Base-by-base conservation (phyloP, 2,329 filamentous ascomycete species). In the Cercospora sp. region DNA sequence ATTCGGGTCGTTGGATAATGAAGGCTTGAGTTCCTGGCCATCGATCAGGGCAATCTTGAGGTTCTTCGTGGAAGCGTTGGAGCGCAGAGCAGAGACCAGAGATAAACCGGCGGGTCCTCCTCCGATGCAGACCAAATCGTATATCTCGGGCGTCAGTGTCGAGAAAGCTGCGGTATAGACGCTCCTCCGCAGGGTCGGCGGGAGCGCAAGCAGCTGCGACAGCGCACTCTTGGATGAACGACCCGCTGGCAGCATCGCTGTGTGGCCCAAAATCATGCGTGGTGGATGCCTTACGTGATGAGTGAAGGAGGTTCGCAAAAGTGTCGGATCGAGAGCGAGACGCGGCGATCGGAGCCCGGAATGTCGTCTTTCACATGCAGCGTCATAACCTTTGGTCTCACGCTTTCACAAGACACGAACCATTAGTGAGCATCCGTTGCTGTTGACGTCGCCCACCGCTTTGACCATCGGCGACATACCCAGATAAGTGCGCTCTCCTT, bases 21-120 rank as follows among this genome's bases (percentile, higher is more conserved):
- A 85, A 75, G 90, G 91, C 73, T 85, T 82, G 37, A 99, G 87
- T 77, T 96, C 90, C 81, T 97, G 94, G 40, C 90, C 90, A 83
- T 99, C 95, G 75, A 99, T 87, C 68, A 99, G 88, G 69, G 94
- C 95, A 53, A 97, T 87, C 75, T 90, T 91, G 28, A 99, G 88
- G 70, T 88, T 85, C 32, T 90, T 88, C 2, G 95, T 78, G n/a
- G 73, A 69, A 9, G 74, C 65, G 68, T 79, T 70, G 4, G 77
- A 74, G 63, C 82, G 76, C 55, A 85, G 74, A n/a, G 77, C 77
- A 2, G 76, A 74, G 34, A 76, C 49, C 30, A 75, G 66, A 26
- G 72, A 72, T 5, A 73, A 65, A n/a, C 72, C 72, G 24, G 72
- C 72, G 26, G 72, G 72, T 45, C 72, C 72, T 18, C 68, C 72